Base-by-base conservation (phyloP, 306 rosid species). In the Rubus parviflorus region DNA sequence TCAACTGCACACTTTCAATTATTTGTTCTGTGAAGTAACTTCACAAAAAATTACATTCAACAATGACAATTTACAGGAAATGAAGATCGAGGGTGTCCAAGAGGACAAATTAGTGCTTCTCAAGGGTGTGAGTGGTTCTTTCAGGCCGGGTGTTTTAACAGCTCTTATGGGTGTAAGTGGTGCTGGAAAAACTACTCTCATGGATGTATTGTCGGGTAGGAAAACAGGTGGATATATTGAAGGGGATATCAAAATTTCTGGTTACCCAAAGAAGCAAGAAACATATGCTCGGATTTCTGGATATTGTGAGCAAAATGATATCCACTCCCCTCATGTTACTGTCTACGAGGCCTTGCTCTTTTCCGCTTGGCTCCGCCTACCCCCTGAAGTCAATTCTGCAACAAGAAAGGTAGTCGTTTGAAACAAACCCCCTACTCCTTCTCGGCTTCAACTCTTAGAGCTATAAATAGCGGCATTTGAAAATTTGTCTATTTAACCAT, bases 161-260 rank as follows among this genome's bases (percentile, higher is more conserved):
- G 97, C 98, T 77, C 84, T 94, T 4, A 94, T 94, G 98, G 98
- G 97, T 37, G 90, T 94, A 30, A 92, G 96, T 46, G 98, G 98
- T 58, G 98, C 97, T 71, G 98, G 98, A 16, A 94, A 94, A 84
- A 94, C 97, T 49, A 94, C 98, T 53, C 73, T 94, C 65, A 94
- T 94, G 98, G 98, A 94, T 83, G 98, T 94, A 14, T 82, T 94
- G 53, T 90, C 97, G 4, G 97, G 97, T 40, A 87, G 96, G 87
- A 94, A 94, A 86, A 94, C 97, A 7, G 92, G 96, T 1, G 97
- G 98, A 61, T 89, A 90, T 79, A 84, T 94, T 54, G 90, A 89
- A 5, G 98, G 98, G 30, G 81, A 71, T 70, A 77, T 94, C 80
- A 87, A 67, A 80, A 81, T 94, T 75, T 94, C 97, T 0, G 96